Base-by-base conservation (phyloP, 441 rosid genomes). In the Pelargonium myrrhifolium region DNA sequence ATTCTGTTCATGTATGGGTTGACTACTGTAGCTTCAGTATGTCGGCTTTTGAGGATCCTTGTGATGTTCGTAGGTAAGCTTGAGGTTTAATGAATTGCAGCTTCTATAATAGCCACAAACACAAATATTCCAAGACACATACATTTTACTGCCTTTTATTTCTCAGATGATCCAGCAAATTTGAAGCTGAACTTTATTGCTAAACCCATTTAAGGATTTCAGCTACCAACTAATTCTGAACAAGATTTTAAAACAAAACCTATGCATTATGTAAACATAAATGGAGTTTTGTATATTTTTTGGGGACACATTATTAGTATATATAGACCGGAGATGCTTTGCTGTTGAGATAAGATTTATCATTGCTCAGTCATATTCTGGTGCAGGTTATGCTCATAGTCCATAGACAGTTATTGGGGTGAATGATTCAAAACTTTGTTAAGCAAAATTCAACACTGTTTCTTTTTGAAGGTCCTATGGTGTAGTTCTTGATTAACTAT, bases 1-100 rank as follows among this genome's bases (percentile, higher is more conserved):
- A 84, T 73, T 93, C 84, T 77, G 86, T 90, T 69, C 74, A 62
- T 82, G 66, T 90, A 26, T 93, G 98, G 98, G 81, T 81, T 68
- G 89, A 89, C 45, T 93, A 93, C 72, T 88, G 92, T 69, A 64
- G 77, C 65, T 89, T 89, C 69, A 84, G 75, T 70, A 72, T 80
- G 62, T 77, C 84, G 61, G 82, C 76, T 0, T 89, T 83, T 74
- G 85, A 86, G 76, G 91, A 89, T 78, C 89, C 86, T 28, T 67
- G 78, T 68, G 87, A 86, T 83, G 81, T 90, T 73, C 82, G 86
- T 63, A 81, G 97, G 98, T 93, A 84, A 79, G 74, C 21, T 75
- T 63, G 22, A 47, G 28, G 51, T 67, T 68, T 53, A 17, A 53
- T 53, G 59, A 53, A 53, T 53, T 53, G 59, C 59, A 53, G 59